Conservation (phyloP, 2,329 filamentous ascomycete genomes). For the Trichophyton benhamiae region DNA sequence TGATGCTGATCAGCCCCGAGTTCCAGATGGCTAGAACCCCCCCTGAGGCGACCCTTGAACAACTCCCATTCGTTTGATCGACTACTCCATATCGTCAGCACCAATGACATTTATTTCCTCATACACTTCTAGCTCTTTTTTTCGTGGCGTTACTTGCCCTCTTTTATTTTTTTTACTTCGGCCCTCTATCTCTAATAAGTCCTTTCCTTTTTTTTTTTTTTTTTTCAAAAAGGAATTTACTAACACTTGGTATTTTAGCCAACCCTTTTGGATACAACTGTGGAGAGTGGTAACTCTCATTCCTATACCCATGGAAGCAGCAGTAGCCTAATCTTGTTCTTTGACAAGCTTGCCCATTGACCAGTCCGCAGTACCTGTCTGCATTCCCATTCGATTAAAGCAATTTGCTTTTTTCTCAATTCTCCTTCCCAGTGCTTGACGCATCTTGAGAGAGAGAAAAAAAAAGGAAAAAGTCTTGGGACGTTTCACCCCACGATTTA, state of each 20-base stretch:
- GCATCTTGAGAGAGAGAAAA: neutral
- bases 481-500: slow-evolving; percentile 29
- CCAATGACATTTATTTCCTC: slow-evolving; percentile 5
- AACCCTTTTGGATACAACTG: neutral
- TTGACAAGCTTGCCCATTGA: neutral
- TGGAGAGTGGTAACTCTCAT: neutral
- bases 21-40: slow-evolving; percentile 7
- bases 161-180: neutral
- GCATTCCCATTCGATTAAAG: neutral
- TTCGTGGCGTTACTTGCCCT: neutral
- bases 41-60: slow-evolving; percentile 4
- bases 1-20: slow-evolving; percentile 3
- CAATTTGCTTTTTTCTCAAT: slow-evolving; percentile 5
- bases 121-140: neutral
- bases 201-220: slow-evolving; percentile 3
- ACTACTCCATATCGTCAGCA: slow-evolving; percentile 3
- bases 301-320: neutral
- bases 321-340: slow-evolving; percentile 6
- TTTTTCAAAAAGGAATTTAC: slow-evolving; percentile 4
- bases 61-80: slow-evolving; percentile 4
- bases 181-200: neutral
- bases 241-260: neutral
- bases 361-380: neutral
- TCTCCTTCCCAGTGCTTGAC: slow-evolving; percentile 2
- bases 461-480: slow-evolving; percentile 16